Conservation (phyloP, 73 alveolate species). For the Uronychia setigera region DNA sequence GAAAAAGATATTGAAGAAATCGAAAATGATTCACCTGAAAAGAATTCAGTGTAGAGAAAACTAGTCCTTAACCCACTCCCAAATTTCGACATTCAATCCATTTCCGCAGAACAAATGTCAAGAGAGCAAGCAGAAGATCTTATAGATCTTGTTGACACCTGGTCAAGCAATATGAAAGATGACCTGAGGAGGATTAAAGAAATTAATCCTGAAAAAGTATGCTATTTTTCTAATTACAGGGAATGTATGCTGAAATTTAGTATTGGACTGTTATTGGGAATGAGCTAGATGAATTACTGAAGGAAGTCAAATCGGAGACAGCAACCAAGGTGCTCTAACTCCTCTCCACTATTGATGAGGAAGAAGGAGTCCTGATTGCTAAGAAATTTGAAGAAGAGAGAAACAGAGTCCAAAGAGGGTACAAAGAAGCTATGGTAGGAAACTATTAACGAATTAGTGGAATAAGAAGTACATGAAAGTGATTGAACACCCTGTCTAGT, state of each 20-base stretch:
- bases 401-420: constrained; percentile 9
- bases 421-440: constrained; percentile 34
- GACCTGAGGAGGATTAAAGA: neutral
- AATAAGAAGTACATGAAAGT: constrained; percentile 53
- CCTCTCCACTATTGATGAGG: neutral
- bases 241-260: neutral
- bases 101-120: neutral
- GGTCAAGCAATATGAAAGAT: neutral
- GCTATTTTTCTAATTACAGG: neutral
- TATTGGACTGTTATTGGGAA: neutral
- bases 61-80: neutral
- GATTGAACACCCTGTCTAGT: constrained; percentile 37
- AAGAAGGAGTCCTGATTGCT: neutral
- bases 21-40: too few species aligned
- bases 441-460: constrained; percentile 22
- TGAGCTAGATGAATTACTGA: neutral
- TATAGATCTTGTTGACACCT: neutral
- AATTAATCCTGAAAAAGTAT: neutral
- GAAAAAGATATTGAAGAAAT: too few species aligned
- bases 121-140: neutral
- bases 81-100: neutral
- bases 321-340: neutral
- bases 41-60: too few species aligned
- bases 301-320: neutral
- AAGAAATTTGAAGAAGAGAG: neutral